Evolutionary conservation across 164 flowering plant species (phyloP), one percentile per base, ranked within the genome.

Genomic region (Protea cynaroides): DNA sequence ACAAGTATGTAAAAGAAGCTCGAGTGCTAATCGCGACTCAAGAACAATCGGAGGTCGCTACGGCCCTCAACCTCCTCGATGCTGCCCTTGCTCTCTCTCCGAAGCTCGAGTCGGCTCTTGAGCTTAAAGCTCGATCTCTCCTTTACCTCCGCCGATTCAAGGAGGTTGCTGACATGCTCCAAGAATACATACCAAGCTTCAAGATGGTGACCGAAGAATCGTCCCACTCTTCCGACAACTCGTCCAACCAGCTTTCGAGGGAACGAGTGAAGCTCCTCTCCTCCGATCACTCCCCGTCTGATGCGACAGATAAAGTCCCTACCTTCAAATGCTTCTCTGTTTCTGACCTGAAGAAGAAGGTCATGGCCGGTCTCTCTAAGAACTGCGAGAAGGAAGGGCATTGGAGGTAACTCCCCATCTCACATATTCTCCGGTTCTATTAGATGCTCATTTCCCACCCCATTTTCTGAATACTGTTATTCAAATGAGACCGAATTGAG

Each of bases 161-260:
- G 67, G 96, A 92, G 8, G 87, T 95, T 1, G 97, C 98, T 0
- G 90, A 90, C 59, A 87, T 95, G 98, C 84, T 95, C 25, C 97
- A 86, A 53, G 97, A 95, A 44, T 80, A 88, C 76, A 92, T 95
- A 65, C 99, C 99, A 29, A 91, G 97, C 68, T 72, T 82, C 56
- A 85, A 82, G 64, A 70, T 89, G 76, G 76, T 68, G 7, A 60
- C 70, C 47, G 91, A 84, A 0, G 93, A 87, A 24, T 74, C 65
- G 36, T 76, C 61, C 68, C 73, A 65, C 0, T 82, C 83, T 0
- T 76, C 85, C 6, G 88, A 83, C 14, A 71, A 19, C 76, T 82
- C 89, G 44, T 74, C 84, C 17, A 80, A 76, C 64, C 83, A 66
- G 54, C 81, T 81, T 4, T 81, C 93, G 0, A 70, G 84, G 14